A percentile compares a stretch with the other conserved stretches of the same genome.
These are phyloP conservation scores for Saitozyma podzolica DNA, from an alignment of 768 basidiomycete genomes.

Conservation along the genomic window DNA sequence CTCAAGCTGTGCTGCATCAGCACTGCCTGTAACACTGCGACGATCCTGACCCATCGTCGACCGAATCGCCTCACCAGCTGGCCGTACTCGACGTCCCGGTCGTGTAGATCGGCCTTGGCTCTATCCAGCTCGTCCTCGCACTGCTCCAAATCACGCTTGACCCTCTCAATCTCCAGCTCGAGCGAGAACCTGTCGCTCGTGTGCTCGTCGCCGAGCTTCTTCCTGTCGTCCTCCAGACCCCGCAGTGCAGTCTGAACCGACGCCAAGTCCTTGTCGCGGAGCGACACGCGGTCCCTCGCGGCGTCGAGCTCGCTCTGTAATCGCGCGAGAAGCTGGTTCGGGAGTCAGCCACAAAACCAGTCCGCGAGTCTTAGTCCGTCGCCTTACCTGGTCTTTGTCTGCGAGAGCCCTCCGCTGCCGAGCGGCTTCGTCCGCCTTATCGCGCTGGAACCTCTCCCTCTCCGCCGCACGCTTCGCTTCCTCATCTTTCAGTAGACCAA, in stretches of 20 bases:
- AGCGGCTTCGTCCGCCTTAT: conserved; percentile 24
- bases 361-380: conserved; percentile 3
- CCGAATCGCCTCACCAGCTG: conserved; percentile 55
- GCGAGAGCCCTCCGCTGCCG: conserved; percentile 18
- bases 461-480: conserved; percentile 21
- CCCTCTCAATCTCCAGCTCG: conserved; percentile 82
- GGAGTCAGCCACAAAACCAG: no score
- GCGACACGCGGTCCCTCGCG: conserved; percentile 59
- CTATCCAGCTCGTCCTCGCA: conserved; percentile 76
- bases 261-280: conserved; percentile 73
- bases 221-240: conserved; percentile 70
- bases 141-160: conserved; percentile 78
- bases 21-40: no score
- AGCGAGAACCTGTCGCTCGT: conserved; percentile 79
- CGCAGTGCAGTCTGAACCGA: conserved; percentile 73
- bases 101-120: conserved; percentile 67
- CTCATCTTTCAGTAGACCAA: conserved; percentile 9
- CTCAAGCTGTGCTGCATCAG: conserved; percentile 58
- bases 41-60: neutral
- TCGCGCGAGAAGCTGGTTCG: conserved; percentile 22
- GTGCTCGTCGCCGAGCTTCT: conserved; percentile 77
- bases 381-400: conserved; percentile 38
- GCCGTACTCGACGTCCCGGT: conserved; percentile 72
- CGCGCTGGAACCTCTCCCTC: conserved; percentile 14
- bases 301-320: conserved; percentile 38